These are phyloP conservation scores for Eimeria tenella DNA, from an alignment of 169 alveolate species.

Conservation along the genomic window DNA sequence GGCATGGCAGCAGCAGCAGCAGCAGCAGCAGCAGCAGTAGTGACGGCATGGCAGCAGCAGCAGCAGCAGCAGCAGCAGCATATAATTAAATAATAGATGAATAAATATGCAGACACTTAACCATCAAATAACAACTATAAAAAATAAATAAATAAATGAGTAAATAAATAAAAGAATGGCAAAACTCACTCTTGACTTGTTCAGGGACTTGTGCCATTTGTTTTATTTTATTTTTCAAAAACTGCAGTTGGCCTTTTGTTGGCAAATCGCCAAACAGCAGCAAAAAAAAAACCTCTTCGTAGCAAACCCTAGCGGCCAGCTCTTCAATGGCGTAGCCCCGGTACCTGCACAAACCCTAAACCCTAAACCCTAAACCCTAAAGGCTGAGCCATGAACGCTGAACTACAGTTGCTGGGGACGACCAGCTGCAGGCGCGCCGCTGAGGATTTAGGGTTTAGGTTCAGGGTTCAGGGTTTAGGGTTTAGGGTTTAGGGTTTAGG, in stretches of 20 bases:
- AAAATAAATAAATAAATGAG: no score
- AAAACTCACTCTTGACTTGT: not conserved
- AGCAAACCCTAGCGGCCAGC: slow-evolving; percentile 89
- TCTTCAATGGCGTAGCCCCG: slow-evolving; percentile 93
- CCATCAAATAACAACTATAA: no score
- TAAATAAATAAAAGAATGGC: not conserved
- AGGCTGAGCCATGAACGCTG: not conserved
- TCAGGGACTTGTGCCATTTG: slow-evolving; percentile 5
- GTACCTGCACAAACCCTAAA: slow-evolving; percentile 64
- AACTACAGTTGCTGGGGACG: not conserved
- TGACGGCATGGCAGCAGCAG: no score
- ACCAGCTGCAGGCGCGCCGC: not conserved
- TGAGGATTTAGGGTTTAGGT: not conserved
- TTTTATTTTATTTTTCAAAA: not conserved
- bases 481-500: slow-evolving; percentile 1
- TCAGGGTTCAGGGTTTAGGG: not conserved
- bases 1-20: no score
- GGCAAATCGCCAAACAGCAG: slow-evolving; percentile 92
- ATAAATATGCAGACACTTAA: no score
- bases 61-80: no score
- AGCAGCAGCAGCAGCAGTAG: no score
- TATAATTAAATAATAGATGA: no score
- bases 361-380: slow-evolving; percentile 3
- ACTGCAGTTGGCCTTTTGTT: slow-evolving; percentile 77
- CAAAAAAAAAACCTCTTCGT: slow-evolving; percentile 87